phyloP scores from a whole-genome alignment of 371 early-diverging fungal genomes.

The Lichtheimia ornata region DNA sequence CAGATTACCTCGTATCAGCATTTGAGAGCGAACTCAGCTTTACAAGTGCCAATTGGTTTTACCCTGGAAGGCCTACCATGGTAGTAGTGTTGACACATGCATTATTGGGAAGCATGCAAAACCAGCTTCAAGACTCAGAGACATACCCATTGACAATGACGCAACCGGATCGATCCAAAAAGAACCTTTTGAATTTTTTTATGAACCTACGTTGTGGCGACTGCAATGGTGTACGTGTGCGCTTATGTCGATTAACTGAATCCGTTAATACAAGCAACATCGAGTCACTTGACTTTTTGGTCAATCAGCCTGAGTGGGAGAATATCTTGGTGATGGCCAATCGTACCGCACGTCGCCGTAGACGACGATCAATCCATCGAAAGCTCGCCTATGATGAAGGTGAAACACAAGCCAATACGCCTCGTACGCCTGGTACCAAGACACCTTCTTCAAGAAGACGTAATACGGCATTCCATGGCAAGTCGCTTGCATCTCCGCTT shows the following conservation, averaged over 20 bases:
- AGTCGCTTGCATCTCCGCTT: slow-evolving; percentile 34
- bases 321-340: slow-evolving; percentile 60
- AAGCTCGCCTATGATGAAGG: slow-evolving; percentile 53
- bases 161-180: slow-evolving; percentile 34
- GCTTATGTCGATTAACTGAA: slow-evolving; percentile 75
- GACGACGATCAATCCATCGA: slow-evolving; percentile 33
- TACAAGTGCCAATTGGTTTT: slow-evolving; percentile 76
- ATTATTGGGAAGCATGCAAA: slow-evolving; percentile 37
- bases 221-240: slow-evolving; percentile 67
- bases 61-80: slow-evolving; percentile 84
- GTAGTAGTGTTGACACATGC: slow-evolving; percentile 75
- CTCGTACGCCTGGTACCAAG: slow-evolving; percentile 47
- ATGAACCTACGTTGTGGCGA: slow-evolving; percentile 78
- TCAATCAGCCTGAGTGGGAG: slow-evolving; percentile 74
- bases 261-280: slow-evolving; percentile 80
- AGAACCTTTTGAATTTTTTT: slow-evolving; percentile 83
- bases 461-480: slow-evolving; percentile 47
- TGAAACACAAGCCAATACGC: slow-evolving; percentile 51
- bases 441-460: slow-evolving; percentile 45
- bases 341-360: slow-evolving; percentile 25
- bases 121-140: not conserved
- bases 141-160: not conserved
- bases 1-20: slow-evolving; percentile 75
- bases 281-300: slow-evolving; percentile 85
- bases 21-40: slow-evolving; percentile 82